Conservation (phyloP, 2,329 filamentous ascomycete genomes). For the Colletotrichum spaethianum region DNA sequence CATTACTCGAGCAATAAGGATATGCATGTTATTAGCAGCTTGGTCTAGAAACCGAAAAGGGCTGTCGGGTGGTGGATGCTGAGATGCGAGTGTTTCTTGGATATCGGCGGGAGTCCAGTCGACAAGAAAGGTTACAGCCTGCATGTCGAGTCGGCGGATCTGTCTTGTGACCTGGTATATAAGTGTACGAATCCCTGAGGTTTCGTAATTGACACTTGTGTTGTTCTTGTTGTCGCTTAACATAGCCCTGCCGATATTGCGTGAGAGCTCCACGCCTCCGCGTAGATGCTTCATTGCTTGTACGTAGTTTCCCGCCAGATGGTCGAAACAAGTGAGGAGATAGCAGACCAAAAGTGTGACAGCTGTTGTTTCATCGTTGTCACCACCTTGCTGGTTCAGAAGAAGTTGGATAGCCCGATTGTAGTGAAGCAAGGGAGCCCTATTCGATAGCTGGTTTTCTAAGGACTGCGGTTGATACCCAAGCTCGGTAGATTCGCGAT, state of each 20-base stretch:
- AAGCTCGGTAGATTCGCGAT: conserved; percentile 41
- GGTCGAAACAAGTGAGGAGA: conserved; percentile 56
- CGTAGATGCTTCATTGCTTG: conserved; percentile 54
- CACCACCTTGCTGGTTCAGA: conserved; percentile 2
- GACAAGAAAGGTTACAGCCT: conserved; percentile 51
- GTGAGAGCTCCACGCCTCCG: conserved; percentile 51
- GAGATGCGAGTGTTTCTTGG: conserved; percentile 39
- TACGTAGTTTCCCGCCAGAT: conserved; percentile 51
- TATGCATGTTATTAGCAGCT: not conserved
- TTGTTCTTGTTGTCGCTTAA: conserved; percentile 33
- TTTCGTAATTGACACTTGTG: not conserved
- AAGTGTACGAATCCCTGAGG: conserved; percentile 33
- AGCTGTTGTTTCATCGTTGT: conserved; percentile 46
- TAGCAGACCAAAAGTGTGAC: conserved; percentile 56
- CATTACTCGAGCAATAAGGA: not conserved
- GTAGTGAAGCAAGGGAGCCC: not conserved
- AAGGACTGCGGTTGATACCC: not conserved
- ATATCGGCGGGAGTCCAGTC: conserved; percentile 52
- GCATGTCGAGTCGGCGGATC: conserved; percentile 54
- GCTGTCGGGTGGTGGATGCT: not conserved
- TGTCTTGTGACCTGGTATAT: conserved; percentile 51
- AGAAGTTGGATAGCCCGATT: not conserved
- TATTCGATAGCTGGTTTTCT: not conserved
- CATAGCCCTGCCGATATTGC: conserved; percentile 42
- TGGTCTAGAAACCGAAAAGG: not conserved